Evolutionary conservation across 768 basidiomycete species (phyloP).

Genomic region (Suillus spraguei): DNA sequence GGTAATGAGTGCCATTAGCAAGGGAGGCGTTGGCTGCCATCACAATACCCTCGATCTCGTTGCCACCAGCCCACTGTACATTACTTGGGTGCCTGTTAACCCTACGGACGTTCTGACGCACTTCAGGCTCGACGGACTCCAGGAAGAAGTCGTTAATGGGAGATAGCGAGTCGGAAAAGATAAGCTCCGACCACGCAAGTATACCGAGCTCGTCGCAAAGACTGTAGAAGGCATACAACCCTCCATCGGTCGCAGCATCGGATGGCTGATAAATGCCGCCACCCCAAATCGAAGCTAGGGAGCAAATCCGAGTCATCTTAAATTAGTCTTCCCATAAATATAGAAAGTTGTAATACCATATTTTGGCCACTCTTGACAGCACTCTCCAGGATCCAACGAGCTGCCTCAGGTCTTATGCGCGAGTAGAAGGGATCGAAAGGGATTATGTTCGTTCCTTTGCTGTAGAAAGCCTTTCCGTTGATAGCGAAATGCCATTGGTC

Average conservation of each 20-base stretch:
- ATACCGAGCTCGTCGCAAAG: constrained; percentile 63
- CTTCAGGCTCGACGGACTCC: constrained; percentile 53
- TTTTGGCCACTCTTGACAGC: constrained; percentile 58
- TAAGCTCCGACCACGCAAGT: constrained; percentile 63
- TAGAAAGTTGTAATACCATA: constrained; percentile 42
- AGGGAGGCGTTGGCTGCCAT: constrained; percentile 36
- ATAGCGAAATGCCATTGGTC: constrained; percentile 65
- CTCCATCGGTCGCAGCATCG: constrained; percentile 39
- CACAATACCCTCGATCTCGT: constrained; percentile 61
- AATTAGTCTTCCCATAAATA: constrained; percentile 1
- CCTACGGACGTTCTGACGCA: constrained; percentile 57
- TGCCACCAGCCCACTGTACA: constrained; percentile 62
- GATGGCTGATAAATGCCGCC: constrained; percentile 57
- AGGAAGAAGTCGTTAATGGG: constrained; percentile 57
- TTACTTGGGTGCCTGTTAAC: constrained; percentile 59
- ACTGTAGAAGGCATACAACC: constrained; percentile 58
- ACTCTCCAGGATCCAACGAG: constrained; percentile 59
- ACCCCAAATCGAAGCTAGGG: constrained; percentile 60
- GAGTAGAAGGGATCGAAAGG: constrained; percentile 65
- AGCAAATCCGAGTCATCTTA: constrained; percentile 1
- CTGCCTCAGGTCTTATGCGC: constrained; percentile 49
- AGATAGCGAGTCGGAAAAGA: constrained; percentile 59
- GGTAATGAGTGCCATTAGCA: constrained; percentile 47
- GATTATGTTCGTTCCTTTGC: constrained; percentile 58
- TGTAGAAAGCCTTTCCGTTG: constrained; percentile 59